These are phyloP conservation scores for Stachybotrys echinatus DNA, from an alignment of 2,329 filamentous ascomycete species.

Conservation along the genomic window DNA sequence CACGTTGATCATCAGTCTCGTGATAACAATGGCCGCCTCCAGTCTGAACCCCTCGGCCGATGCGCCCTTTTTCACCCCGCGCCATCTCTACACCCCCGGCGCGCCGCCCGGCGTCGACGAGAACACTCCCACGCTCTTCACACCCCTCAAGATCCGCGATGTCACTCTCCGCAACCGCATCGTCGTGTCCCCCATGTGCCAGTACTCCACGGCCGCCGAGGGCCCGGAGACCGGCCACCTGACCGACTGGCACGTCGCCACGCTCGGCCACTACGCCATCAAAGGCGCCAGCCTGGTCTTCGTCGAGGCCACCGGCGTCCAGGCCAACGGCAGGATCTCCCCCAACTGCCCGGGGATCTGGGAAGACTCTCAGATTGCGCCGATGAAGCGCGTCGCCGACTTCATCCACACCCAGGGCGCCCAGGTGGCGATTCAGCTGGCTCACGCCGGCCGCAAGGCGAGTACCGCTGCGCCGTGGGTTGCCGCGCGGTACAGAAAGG, in stretches of 20 bases:
- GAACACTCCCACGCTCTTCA: constrained; percentile 25
- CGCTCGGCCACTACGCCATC: constrained; percentile 29
- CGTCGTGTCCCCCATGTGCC: constrained; percentile 42
- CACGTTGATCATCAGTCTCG: too few relatives aligned
- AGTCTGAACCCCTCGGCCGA: background rate
- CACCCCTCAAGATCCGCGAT: constrained; percentile 36
- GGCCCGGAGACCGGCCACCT: constrained; percentile 30
- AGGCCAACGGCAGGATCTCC: constrained; percentile 64
- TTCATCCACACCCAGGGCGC: constrained; percentile 58
- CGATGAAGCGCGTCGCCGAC: constrained; percentile 53
- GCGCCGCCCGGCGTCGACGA: background rate
- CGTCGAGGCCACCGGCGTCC: constrained; percentile 64
- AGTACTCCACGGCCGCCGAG: constrained; percentile 18
- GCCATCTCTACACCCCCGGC: background rate
- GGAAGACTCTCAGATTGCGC: constrained; percentile 64
- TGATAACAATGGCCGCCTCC: background rate
- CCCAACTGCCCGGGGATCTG: constrained; percentile 65
- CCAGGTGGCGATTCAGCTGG: constrained; percentile 63
- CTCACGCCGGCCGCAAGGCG: constrained; percentile 60
- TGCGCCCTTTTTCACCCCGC: background rate
- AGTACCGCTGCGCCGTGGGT: constrained; percentile 25
- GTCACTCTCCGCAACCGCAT: constrained; percentile 40
- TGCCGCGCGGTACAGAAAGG: constrained; percentile 16
- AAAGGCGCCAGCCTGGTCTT: constrained; percentile 53
- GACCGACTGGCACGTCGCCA: constrained; percentile 37